Conservation (phyloP, 1,284 basidiomycete genomes). For the Dichomitus squalens region DNA sequence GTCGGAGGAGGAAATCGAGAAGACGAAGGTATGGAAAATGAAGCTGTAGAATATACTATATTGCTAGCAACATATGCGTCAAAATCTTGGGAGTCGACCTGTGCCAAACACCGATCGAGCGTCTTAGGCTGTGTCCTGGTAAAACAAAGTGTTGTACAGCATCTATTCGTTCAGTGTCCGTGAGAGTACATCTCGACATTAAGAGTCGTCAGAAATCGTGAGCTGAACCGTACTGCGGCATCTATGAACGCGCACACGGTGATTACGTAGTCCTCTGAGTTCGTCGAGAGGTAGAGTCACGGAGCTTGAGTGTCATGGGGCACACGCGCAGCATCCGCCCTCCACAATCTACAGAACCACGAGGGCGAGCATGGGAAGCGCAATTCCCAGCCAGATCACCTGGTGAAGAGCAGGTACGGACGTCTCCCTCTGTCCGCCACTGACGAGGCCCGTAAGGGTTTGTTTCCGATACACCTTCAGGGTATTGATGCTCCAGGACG, state of each 20-base stretch:
- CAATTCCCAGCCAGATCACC: slow-evolving; percentile 9
- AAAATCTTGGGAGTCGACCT: too few species aligned
- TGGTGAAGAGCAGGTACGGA: slow-evolving; percentile 1
- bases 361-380: slow-evolving; percentile 11
- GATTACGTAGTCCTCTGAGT: not conserved
- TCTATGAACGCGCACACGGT: not conserved
- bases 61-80: too few species aligned
- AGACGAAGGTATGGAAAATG: slow-evolving; percentile 55
- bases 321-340: slow-evolving; percentile 2
- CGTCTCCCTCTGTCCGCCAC: slow-evolving; percentile 18
- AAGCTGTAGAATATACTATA: slow-evolving; percentile 41
- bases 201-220: not conserved
- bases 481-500: slow-evolving; percentile 59
- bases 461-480: slow-evolving; percentile 55
- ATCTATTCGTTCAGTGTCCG: slow-evolving; percentile 10
- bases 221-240: not conserved
- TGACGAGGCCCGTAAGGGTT: slow-evolving; percentile 35
- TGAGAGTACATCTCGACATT: slow-evolving; percentile 3
- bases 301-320: slow-evolving; percentile 8
- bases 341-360: slow-evolving; percentile 11
- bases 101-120: not conserved
- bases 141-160: slow-evolving; percentile 1
- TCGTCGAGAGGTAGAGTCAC: not conserved
- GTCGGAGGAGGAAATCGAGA: slow-evolving; percentile 31
- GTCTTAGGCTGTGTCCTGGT: too few species aligned